These are phyloP conservation scores for Pseudogymnoascus sp. DNA, from an alignment of 2,329 filamentous ascomycete genomes.

Conservation along the genomic window DNA sequence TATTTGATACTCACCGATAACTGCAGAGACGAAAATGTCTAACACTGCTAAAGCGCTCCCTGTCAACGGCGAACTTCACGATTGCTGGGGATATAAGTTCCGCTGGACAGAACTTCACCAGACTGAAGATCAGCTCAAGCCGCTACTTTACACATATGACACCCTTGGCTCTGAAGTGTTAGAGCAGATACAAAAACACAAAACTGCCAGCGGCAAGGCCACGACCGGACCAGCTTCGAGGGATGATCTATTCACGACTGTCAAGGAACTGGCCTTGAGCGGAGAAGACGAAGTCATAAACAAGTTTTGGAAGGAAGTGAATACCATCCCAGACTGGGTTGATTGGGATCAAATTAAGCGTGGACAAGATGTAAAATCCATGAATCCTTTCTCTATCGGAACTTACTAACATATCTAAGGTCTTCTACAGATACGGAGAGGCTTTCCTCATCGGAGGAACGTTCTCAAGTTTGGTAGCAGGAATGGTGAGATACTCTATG, in stretches of 20 bases:
- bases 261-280: constrained; percentile 49
- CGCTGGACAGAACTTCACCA: constrained; percentile 62
- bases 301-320: constrained; percentile 60
- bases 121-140: constrained; percentile 51
- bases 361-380: constrained; percentile 52
- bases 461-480: constrained; percentile 8
- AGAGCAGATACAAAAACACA: constrained; percentile 41
- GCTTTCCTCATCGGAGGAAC: constrained; percentile 48
- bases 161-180: constrained; percentile 60
- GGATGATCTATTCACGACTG: constrained; percentile 57
- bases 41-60: background rate
- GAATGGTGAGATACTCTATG: background rate
- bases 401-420: background rate
- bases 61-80: background rate
- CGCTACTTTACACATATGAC: constrained; percentile 63
- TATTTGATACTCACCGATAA: background rate
- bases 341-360: constrained; percentile 69
- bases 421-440: constrained; percentile 71
- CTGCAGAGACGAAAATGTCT: background rate
- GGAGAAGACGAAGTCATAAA: constrained; percentile 46
- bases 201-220: constrained; percentile 33
- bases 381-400: background rate
- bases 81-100: constrained; percentile 60
- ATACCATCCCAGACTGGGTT: constrained; percentile 66
- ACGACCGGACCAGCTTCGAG: constrained; percentile 30